Base-by-base conservation (phyloP, 2,329 filamentous ascomycete species). In the Fusarium sp. region DNA sequence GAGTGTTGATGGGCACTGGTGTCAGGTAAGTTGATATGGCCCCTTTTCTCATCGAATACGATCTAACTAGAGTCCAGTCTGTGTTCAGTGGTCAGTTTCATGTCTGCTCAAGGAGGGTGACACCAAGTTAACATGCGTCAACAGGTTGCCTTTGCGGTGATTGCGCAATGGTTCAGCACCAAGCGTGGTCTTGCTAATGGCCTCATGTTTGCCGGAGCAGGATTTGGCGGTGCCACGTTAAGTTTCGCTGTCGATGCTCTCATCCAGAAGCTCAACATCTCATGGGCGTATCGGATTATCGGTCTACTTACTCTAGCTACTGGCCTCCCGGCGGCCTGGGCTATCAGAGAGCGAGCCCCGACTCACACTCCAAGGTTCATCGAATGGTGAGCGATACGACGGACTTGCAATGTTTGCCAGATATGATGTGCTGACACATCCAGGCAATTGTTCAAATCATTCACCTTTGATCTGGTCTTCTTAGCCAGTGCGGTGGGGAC, bases 141-240 rank as follows among this genome's bases (percentile, higher is more conserved):
- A 29, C 22, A 80, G 74, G 84, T 88, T 2, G 82, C 85, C n/a
- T 86, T 86, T 3, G 82, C 84, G 0, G 83, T 85, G 1, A 84
- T 88, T 4, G 83, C 87, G 0, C 88, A 90, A 71, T 90, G 88
- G 76, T 90, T 91, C 73, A 85, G 81, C 67, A 82, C 82, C 2
- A 88, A 85, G 68, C 85, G 87, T 3, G 89, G 88, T 0, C 80
- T 89, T 2, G 88, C 88, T 2, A 90, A 89, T 72, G 88, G 88
- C 2, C 79, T 89, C 54, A 83, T 89, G 64, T 88, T 86, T 59
- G 84, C 85, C 1, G 87, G 86, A 5, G 88, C 88, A 11, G 89
- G 89, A 1, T 82, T 90, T 5, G 89, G 89, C 7, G 89, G 87
- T n/a, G 85, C 88, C 0, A 84, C 85, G 5, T 86, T 87, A 56